Base-by-base conservation (phyloP, 2,329 filamentous ascomycete species). In the Samsoniella hepiali region DNA sequence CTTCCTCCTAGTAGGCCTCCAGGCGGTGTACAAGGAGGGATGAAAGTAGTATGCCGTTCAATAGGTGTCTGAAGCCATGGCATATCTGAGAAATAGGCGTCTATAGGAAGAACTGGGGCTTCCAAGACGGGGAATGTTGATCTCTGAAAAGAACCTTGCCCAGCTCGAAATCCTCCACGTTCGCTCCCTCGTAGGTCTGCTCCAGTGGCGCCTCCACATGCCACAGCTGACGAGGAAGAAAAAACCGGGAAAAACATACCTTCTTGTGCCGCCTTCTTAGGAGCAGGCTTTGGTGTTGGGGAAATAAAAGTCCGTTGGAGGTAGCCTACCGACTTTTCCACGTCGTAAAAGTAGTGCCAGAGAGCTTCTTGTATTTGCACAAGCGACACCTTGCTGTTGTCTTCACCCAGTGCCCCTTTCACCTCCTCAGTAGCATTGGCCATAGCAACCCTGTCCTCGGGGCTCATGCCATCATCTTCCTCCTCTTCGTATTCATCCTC, bases 321-420 rank as follows among this genome's bases (percentile, higher is more conserved):
- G 72, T 96, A 97, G 63, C 84, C 82, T 44, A 96, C 89, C 1
- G 91, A 87, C 76, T 97, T 97, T 63, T 88, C 89, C 36, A 97
- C 82, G 70, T 99, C 93, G 73, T 93, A 98, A 75, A 94, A 98
- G 76, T 97, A 97, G 76, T 99, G 87, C 92, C 93, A 98, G 17
- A 99, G 77, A 0, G 93, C 85, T 65, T 98, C 94, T 73, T 96
- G 87, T 66, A 97, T 94, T 72, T 97, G 89, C 44, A 72, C 75
- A 53, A 75, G 77, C 42, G 81, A 84, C 69, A 88, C 81, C 65
- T 84, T 86, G 67, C 77, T 77, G 38, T 82, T 79, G 65, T 85
- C 81, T 10, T 78, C 75, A 7, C 87, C 89, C n/a, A 97, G 79
- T 9, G 83, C 82, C 65, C 81, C 80, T 64, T 85, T 83, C 42